Evolutionary conservation across 2,329 filamentous ascomycete genomes (phyloP).

Genomic region (Falciphora oryzae): DNA sequence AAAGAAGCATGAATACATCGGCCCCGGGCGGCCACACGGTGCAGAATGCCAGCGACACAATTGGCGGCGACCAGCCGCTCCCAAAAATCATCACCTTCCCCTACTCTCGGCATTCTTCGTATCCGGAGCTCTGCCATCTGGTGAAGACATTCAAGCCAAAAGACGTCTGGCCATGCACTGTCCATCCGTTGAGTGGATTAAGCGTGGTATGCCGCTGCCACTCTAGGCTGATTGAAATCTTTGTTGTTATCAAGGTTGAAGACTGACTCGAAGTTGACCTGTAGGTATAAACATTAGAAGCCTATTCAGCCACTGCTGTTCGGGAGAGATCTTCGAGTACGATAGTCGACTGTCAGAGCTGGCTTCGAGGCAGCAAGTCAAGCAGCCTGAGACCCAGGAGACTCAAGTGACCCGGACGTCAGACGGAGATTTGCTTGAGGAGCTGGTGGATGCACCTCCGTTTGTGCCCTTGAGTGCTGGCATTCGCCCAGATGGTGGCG

Average conservation of each 20-base stretch:
- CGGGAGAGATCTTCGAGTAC: conserved; percentile 53
- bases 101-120: conserved; percentile 86
- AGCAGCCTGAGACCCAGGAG: neutral
- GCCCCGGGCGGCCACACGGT: conserved; percentile 12
- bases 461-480: neutral
- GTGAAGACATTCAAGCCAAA: conserved; percentile 62
- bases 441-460: no score
- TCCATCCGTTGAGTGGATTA: conserved; percentile 58
- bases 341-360: conserved; percentile 36
- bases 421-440: neutral
- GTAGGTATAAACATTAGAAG: conserved; percentile 53
- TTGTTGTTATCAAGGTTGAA: neutral
- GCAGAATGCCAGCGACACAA: neutral
- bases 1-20: conserved; percentile 15
- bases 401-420: neutral
- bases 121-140: conserved; percentile 68
- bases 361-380: neutral
- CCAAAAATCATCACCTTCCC: conserved; percentile 58
- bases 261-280: neutral
- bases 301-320: conserved; percentile 69
- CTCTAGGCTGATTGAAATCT: neutral
- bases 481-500: neutral
- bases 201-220: conserved; percentile 31
- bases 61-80: conserved; percentile 18
- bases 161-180: conserved; percentile 80